These are phyloP conservation scores for Apiotrichum siamense DNA, from an alignment of 1,284 basidiomycete species.

Conservation along the genomic window DNA sequence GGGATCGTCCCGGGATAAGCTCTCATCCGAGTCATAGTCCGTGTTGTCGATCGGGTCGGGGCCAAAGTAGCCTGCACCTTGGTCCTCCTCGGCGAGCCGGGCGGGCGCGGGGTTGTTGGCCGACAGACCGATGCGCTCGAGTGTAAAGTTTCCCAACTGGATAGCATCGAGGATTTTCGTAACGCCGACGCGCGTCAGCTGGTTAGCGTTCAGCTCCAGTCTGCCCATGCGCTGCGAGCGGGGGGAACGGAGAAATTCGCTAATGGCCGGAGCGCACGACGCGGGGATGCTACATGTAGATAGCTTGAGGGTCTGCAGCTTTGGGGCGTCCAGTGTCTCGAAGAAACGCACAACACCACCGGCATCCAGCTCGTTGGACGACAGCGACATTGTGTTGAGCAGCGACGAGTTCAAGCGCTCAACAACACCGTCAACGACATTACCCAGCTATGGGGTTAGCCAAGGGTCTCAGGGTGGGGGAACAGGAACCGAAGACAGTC, in stretches of 20 bases:
- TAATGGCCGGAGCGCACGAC: slow-evolving; percentile 11
- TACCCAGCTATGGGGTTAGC: slow-evolving; percentile 1
- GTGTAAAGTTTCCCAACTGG: slow-evolving; percentile 28
- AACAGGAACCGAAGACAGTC: background rate
- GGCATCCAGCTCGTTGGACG: slow-evolving; percentile 28
- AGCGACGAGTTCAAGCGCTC: slow-evolving; percentile 27
- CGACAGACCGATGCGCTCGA: slow-evolving; percentile 29
- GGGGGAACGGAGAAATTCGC: slow-evolving; percentile 19
- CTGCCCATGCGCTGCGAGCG: slow-evolving; percentile 25
- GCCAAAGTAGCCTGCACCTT: slow-evolving; percentile 2
- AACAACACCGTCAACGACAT: slow-evolving; percentile 7
- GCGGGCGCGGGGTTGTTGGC: slow-evolving; percentile 15
- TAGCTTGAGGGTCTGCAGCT: slow-evolving; percentile 31
- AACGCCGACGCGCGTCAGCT: slow-evolving; percentile 27
- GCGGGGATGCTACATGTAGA: slow-evolving; percentile 29
- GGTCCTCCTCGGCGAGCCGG: background rate
- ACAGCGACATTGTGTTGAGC: slow-evolving; percentile 27
- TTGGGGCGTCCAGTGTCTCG: slow-evolving; percentile 18
- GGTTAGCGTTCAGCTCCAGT: slow-evolving; percentile 39
- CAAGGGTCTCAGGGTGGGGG: background rate
- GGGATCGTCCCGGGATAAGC: slow-evolving; percentile 5
- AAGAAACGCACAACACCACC: slow-evolving; percentile 23
- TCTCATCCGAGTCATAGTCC: slow-evolving; percentile 9
- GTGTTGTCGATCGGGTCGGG: slow-evolving; percentile 1
- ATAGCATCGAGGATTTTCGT: slow-evolving; percentile 31